Percentiles rank a stretch among this genome's conserved stretches.
Evolutionary conservation across 108 stramenopile species (phyloP).

Genomic region (Aurantiochytrium sp.): DNA sequence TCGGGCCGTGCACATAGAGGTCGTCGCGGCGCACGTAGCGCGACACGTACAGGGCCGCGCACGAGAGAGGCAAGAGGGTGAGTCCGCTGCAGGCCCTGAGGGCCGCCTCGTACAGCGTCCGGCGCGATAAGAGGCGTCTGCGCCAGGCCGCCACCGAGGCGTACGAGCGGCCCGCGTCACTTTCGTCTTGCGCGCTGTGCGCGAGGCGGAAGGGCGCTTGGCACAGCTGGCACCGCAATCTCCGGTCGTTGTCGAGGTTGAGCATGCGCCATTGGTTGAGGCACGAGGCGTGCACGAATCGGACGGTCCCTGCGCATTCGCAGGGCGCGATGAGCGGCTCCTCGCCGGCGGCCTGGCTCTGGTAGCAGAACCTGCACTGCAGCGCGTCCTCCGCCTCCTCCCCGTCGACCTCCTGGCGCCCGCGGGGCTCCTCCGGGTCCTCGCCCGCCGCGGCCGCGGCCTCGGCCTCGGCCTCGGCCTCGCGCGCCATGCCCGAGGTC

Average conservation of each 20-base stretch:
- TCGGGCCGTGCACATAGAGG: background rate
- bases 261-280: constrained; percentile 3
- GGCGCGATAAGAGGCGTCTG: background rate
- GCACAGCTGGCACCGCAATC: background rate
- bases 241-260: background rate
- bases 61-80: background rate
- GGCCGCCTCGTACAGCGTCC: background rate
- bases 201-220: constrained; percentile 6
- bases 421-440: no score
- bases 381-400: background rate
- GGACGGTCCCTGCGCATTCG: background rate
- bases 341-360: background rate
- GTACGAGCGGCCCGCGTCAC: background rate
- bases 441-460: no score
- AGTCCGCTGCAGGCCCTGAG: background rate
- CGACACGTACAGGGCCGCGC: background rate
- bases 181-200: background rate
- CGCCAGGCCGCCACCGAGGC: background rate
- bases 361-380: background rate
- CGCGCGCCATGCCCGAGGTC: no score
- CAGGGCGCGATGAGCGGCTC: constrained; percentile 19
- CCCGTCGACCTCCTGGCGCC: background rate
- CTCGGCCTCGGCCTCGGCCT: no score
- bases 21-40: background rate
- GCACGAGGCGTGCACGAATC: constrained; percentile 20